A percentile compares a stretch with the other conserved stretches of the same genome.
These are phyloP conservation scores for Basipetospora chlamydospora DNA, from an alignment of 2,329 filamentous ascomycete genomes.

Conservation along the genomic window DNA sequence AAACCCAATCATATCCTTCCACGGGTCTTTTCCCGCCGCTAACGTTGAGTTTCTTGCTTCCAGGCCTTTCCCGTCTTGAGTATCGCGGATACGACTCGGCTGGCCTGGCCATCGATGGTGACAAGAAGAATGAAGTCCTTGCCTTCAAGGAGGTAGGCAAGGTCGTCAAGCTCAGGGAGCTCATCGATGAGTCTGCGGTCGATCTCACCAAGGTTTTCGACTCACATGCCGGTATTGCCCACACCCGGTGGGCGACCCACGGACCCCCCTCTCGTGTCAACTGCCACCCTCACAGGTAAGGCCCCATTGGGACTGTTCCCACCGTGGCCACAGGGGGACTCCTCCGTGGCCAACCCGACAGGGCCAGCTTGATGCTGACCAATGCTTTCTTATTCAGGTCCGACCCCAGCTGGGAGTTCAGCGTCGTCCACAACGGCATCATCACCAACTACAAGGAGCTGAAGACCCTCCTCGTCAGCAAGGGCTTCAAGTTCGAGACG, in stretches of 20 bases:
- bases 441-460: slow-evolving; percentile 99
- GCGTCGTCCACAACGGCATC: slow-evolving; percentile 98
- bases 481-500: slow-evolving; percentile 98
- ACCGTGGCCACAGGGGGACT: no score
- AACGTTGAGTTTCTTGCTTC: slow-evolving; percentile 2
- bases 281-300: slow-evolving; percentile 96
- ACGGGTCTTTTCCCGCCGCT: slow-evolving; percentile 5
- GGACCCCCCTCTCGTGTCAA: slow-evolving; percentile 84
- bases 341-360: no score
- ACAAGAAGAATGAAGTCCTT: slow-evolving; percentile 96
- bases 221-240: slow-evolving; percentile 95
- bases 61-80: slow-evolving; percentile 87
- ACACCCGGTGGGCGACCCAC: slow-evolving; percentile 98
- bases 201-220: slow-evolving; percentile 90
- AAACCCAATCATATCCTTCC: no score
- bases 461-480: slow-evolving; percentile 79
- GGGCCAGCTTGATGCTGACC: no score
- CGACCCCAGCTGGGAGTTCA: slow-evolving; percentile 89
- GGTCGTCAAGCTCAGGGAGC: slow-evolving; percentile 87
- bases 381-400: slow-evolving; percentile 55
- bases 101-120: slow-evolving; percentile 85
- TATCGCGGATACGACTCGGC: slow-evolving; percentile 98
- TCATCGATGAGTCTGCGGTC: slow-evolving; percentile 71
- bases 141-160: slow-evolving; percentile 99
- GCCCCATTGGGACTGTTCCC: no score